Base-by-base conservation (phyloP, 768 basidiomycete species). In the Suillus subluteus region DNA sequence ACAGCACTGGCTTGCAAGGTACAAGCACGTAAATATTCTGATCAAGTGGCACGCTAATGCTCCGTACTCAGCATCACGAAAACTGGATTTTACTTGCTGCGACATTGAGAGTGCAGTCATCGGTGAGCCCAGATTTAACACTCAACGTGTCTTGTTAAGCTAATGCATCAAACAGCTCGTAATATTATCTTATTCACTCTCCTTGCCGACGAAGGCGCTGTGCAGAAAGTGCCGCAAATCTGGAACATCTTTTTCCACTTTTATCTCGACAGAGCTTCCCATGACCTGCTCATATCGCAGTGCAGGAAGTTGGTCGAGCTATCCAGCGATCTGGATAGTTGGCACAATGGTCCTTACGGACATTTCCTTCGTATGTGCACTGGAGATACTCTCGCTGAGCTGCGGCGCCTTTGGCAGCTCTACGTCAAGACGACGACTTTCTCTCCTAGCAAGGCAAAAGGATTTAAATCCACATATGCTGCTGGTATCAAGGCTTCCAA, bases 171-270 rank as follows among this genome's bases (percentile, higher is more conserved):
- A 35, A 18, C 11, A 76, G 75, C 76, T 38, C 76, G 75, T 63
- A 78, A 76, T 18, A 68, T 73, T 3, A 37, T 74, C 13, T 58
- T 76, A 9, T 74, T 76, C 64, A 72, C 76, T 6, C 68, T 77
- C 41, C 64, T 76, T 56, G 73, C 72, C 2, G 75, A 76, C 43
- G 64, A 71, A 13, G 69, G 64, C 0, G 70, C 68, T 59, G 68
- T 65, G 61, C 64, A 68, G 4, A 70, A 32, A 43, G 21, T 68
- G 2, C 67, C 76, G 5, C 62, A 62, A 43, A 63, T 76, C 26
- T 76, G 75, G 76, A 75, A 78, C 44, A 73, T 76, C 44, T 73
- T 75, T 40, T 78, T 76, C 66, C 76, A 76, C 59, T 55, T 76
- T 35, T 7, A 70, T 44, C 58, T 76, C 59, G 75, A 76, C 59